Evolutionary conservation across 2,329 filamentous ascomycete species (phyloP).

Genomic region (Paracorniculantispora psalliotae): DNA sequence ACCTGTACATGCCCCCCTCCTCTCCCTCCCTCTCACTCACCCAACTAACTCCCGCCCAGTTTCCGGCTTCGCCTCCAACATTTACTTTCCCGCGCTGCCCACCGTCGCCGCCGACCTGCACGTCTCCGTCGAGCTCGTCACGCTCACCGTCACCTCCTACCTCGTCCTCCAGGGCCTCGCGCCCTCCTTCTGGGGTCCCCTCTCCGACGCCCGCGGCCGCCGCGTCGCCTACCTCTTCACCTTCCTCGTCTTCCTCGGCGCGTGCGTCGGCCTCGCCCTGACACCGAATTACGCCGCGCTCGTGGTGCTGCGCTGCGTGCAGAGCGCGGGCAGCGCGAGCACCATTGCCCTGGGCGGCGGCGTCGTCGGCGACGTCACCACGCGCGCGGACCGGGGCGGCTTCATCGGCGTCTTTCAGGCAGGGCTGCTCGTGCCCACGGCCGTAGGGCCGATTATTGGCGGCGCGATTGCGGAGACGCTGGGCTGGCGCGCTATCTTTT

Average conservation of each 20-base stretch:
- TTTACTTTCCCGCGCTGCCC: slow-evolving; percentile 46
- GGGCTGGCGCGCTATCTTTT: slow-evolving; percentile 51
- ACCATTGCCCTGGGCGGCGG: slow-evolving; percentile 49
- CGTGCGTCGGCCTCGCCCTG: slow-evolving; percentile 43
- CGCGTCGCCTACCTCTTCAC: slow-evolving; percentile 43
- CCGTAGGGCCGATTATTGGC: slow-evolving; percentile 46
- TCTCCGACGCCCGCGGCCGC: slow-evolving; percentile 44
- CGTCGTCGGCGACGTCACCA: slow-evolving; percentile 55
- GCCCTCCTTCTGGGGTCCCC: slow-evolving; percentile 45
- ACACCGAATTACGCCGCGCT: slow-evolving; percentile 41
- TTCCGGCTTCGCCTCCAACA: slow-evolving; percentile 38
- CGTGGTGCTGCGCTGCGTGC: slow-evolving; percentile 46
- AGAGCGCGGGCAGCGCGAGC: slow-evolving; percentile 48
- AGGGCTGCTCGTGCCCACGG: slow-evolving; percentile 30
- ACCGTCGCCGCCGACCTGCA: slow-evolving; percentile 38
- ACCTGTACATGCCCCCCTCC: slow-evolving; percentile 36
- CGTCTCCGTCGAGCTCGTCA: slow-evolving; percentile 35
- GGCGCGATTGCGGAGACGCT: slow-evolving; percentile 45
- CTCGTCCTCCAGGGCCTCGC: slow-evolving; percentile 52
- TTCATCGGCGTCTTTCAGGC: slow-evolving; percentile 46
- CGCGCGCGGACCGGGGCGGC: slow-evolving; percentile 49
- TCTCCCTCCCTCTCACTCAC: slow-evolving; percentile 16
- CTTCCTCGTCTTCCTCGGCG: slow-evolving; percentile 41
- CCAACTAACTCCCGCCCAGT: slow-evolving; percentile 22
- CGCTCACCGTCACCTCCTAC: slow-evolving; percentile 42